A percentile compares a stretch with the other conserved stretches of the same genome.
Conservation (phyloP, 441 rosid species). For the Dalechampia spathulata region DNA sequence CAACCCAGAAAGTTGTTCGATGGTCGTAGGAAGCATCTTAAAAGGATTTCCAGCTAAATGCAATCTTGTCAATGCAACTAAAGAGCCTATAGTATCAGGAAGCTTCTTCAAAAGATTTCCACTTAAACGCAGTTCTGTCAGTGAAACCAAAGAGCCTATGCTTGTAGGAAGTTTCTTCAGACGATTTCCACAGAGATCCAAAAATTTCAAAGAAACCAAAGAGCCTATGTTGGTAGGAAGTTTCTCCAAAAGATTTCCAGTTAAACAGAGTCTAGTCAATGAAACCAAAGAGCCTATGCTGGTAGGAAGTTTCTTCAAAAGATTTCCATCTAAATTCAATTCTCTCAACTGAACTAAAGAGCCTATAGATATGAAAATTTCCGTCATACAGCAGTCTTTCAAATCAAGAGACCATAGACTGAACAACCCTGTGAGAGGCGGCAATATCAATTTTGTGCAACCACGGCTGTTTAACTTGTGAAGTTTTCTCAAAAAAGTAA, state of each 20-base stretch:
- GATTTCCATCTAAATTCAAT: not conserved
- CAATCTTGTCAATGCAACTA: not conserved
- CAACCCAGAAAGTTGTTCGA: not conserved
- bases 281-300: not conserved
- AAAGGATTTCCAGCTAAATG: not conserved
- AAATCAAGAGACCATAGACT: not conserved
- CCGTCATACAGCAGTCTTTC: not conserved
- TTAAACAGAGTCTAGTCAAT: not conserved
- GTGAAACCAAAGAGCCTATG: not conserved
- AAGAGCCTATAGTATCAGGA: too few relatives aligned
- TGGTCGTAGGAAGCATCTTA: not conserved
- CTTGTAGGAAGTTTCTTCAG: not conserved
- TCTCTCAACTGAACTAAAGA: not conserved
- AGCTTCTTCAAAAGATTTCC: not conserved
- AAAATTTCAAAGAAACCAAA: not conserved
- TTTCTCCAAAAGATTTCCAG: not conserved
- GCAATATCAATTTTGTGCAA: constrained; percentile 1
- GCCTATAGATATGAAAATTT: not conserved
- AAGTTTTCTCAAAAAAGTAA: constrained; percentile 8
- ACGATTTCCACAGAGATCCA: not conserved
- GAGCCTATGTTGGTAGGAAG: too few relatives aligned
- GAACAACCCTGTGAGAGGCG: constrained; percentile 4
- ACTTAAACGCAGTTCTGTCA: not conserved
- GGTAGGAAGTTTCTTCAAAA: not conserved
- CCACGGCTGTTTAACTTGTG: not conserved